These are phyloP conservation scores for Neolentinus lepideus DNA, from an alignment of 1,284 basidiomycete genomes.

Conservation along the genomic window DNA sequence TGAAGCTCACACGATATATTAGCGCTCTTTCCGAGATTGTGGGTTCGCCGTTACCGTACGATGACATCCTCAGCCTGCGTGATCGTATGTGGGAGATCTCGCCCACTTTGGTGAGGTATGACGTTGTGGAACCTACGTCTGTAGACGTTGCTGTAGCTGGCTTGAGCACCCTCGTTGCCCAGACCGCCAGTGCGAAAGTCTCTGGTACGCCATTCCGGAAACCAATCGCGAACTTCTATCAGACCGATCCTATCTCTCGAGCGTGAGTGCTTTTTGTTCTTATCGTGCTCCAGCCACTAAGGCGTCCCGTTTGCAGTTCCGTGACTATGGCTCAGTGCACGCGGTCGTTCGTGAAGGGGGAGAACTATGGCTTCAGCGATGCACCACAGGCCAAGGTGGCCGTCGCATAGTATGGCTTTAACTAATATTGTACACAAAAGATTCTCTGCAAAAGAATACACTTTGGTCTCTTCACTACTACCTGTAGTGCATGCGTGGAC, in stretches of 20 bases:
- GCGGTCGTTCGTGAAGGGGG: constrained; percentile 65
- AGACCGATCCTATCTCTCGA: constrained; percentile 86
- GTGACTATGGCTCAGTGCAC: constrained; percentile 87
- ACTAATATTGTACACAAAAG: background rate
- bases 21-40: constrained; percentile 91
- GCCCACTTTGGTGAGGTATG: constrained; percentile 86
- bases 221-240: constrained; percentile 92
- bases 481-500: background rate
- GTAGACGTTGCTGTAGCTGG: constrained; percentile 66
- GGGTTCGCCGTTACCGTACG: constrained; percentile 80
- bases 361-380: constrained; percentile 38
- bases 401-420: background rate
- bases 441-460: background rate
- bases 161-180: constrained; percentile 50
- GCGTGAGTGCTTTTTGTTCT: constrained; percentile 43
- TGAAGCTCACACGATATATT: constrained; percentile 1
- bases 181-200: constrained; percentile 49
- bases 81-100: constrained; percentile 98
- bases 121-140: constrained; percentile 77
- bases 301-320: constrained; percentile 38
- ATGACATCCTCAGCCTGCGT: constrained; percentile 81
- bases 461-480: background rate
- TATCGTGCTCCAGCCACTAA: background rate
- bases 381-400: background rate
- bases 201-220: constrained; percentile 64